These are phyloP conservation scores for Apiotrichum veenhuisii DNA, from an alignment of 1,284 basidiomycete species.

Conservation along the genomic window DNA sequence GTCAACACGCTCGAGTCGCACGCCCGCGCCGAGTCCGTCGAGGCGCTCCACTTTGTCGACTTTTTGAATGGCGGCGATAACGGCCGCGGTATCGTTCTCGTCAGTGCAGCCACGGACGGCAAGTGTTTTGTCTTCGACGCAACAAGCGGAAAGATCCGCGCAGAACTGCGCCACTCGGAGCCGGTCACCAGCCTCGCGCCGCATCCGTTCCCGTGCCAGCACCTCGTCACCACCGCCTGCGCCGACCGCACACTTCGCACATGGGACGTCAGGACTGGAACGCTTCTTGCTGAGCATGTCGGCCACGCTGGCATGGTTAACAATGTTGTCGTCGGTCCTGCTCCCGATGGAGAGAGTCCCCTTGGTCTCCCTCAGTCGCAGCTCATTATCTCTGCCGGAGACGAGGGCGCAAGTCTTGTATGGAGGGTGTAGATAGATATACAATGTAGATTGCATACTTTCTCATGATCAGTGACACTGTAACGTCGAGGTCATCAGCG, in stretches of 20 bases:
- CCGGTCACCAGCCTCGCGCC: conserved; percentile 75
- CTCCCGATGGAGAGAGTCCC: conserved; percentile 42
- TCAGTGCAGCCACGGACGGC: conserved; percentile 89
- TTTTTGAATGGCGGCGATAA: conserved; percentile 57
- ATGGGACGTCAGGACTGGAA: conserved; percentile 87
- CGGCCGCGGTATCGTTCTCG: conserved; percentile 62
- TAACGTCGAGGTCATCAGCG: no score
- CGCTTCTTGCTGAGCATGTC: conserved; percentile 70
- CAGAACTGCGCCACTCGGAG: conserved; percentile 62
- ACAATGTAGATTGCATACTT: not conserved
- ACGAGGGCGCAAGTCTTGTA: conserved; percentile 77
- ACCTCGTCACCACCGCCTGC: conserved; percentile 76
- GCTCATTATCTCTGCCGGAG: conserved; percentile 74
- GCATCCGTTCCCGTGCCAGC: conserved; percentile 63
- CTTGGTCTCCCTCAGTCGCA: conserved; percentile 26
- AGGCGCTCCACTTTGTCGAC: conserved; percentile 81
- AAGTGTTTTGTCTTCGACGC: conserved; percentile 93
- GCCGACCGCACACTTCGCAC: conserved; percentile 81
- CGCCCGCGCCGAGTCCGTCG: conserved; percentile 80
- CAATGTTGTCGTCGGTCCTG: conserved; percentile 61
- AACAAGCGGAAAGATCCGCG: conserved; percentile 71
- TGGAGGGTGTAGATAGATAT: conserved; percentile 49
- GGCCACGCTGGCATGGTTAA: conserved; percentile 82
- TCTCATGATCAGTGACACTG: no score
- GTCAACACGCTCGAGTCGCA: conserved; percentile 69